Evolutionary conservation across 768 basidiomycete species (phyloP), one percentile per base, ranked within the genome.

Genomic region (Kwoniella botswanensis): DNA sequence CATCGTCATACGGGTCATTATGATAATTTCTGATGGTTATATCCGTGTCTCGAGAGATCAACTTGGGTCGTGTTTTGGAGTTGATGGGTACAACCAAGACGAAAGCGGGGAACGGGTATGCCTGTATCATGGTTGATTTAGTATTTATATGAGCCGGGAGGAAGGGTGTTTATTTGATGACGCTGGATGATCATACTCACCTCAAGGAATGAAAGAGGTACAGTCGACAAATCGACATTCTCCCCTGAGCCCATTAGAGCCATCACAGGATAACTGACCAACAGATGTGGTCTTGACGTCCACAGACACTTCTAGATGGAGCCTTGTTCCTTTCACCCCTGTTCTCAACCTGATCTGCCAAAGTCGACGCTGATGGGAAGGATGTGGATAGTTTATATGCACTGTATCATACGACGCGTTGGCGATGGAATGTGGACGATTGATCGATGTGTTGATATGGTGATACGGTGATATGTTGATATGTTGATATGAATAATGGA

Each of bases 101-200:
- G 54, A 77, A 76, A 2, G 74, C 74, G 12, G 79, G 77, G 56
- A 75, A 79, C 18, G 77, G 79, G 57, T 77, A 78, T 24, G 77
- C 74, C 79, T 81, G 24, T 35, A 35, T 9, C 35, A 35, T 35
- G 35, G 7, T 35, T 5, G 35, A 35, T 6, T 35, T 35, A 35
- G 35, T 35, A 35, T 35, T 35, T 9, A 35, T 35, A 35, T 35
- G 35, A 35, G 35, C 35, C 3, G 22, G 54, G 13, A 26, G 46
- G 17, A 42, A 58, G 24, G 17, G 18, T 17, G 15, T 61, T 18
- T 10, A 55, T 3, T 22, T 41, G 12, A 9, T 67, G 43, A 57
- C 9, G 7, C 5, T 4, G 41, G 35, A 18, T 21, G 15, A 15
- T 2, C 4, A 26, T 2, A 54, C 79, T 76, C 67, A 78, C 79